Evolutionary conservation across 495 filamentous ascomycete genomes (phyloP), one percentile per base, ranked within the genome.

Genomic region (Rhypophila decipiens): DNA sequence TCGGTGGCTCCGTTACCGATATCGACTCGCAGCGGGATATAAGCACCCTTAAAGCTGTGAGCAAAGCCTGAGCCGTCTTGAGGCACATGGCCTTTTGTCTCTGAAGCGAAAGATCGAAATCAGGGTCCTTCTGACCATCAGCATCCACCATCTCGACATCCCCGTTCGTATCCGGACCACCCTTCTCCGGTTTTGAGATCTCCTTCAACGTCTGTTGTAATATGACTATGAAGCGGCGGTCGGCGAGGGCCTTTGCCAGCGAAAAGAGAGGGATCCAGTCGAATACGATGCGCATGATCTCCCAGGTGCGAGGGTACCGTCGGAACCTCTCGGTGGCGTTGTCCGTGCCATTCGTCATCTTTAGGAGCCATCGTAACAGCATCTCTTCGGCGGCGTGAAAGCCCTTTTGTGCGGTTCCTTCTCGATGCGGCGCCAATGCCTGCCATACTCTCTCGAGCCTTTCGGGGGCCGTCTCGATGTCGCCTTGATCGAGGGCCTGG

Each of bases 351-450:
- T 61, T 65, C 71, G 73, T 74, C 38, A 68, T 61, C 49, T 76
- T 73, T 20, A 74, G 66, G 22, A 76, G 61, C 67, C 67, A 72
- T 58, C 71, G 67, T 48, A 73, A 39, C 52, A 72, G 63, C 50
- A 63, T 73, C 42, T 72, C 68, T 55, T 76, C 69, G 27, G 68
- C 68, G 7, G 64, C 69, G 42, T 73, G 66, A 33, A 71, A 68
- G 5, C 35, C 35, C 18, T 15, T 15, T 37, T 17, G 5, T 37
- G 15, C 35, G 5, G 10, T 15, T 5, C 61, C 60, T 15, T 52
- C 49, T 4, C 50, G 55, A 20, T 59, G 53, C 11, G 59, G 50
- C 9, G 61, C 52, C 5, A 72, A 55, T 27, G 57, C 48, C 9
- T 52, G 40, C 67, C 66, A 71, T 20, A 75, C 42, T 31, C 54